Base-by-base conservation (phyloP, 108 stramenopile species). In the Discostella pseudostelligera region DNA sequence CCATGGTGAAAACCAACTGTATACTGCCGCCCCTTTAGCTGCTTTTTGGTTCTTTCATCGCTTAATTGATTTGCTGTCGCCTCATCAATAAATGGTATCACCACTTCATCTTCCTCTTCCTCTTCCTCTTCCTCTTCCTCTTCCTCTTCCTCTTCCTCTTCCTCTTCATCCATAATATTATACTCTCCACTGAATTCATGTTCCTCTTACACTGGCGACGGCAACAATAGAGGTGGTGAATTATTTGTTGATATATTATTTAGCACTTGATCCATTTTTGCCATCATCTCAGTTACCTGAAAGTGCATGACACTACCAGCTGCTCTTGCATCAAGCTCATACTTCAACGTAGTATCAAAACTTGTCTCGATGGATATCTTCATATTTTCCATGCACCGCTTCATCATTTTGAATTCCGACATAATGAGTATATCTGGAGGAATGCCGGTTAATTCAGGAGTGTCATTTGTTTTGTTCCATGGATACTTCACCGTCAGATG, bases 391-490 rank as follows among this genome's bases (percentile, higher is more conserved):
- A 57, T 5, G n/a, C n/a, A n/a, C n/a, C n/a, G n/a, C n/a, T n/a
- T n/a, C n/a, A 12, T 43, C 21, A 0, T 39, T 21, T 59, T 37
- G 17, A 39, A 22, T 1, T 59, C 21, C 8, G 40, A 1, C 40
- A 59, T 19, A 17, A 59, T 14, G 9, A 59, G 4, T 5, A 67
- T 43, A 67, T 67, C 46, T 10, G 26, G 44, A 3, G 67, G 67
- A 0, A 67, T n/a, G 12, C 67, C 43, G 6, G 67, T 47, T 19
- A 67, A 35, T 21, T 58, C 24, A 32, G 50, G 63, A 11, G 50
- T 51, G 21, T 65, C 20, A 1, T 20, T 35, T 0, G 63, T 65
- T 22, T 36, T 57, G 28, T 26, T 32, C 67, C 67, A 67, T 21
- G 56, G 56, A 32, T 4, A 32, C n/a, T n/a, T n/a, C n/a, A n/a